Evolutionary conservation across 371 early-diverging fungal genomes (phyloP), one percentile per base, ranked within the genome.

Genomic region (Umbelopsis sp.): DNA sequence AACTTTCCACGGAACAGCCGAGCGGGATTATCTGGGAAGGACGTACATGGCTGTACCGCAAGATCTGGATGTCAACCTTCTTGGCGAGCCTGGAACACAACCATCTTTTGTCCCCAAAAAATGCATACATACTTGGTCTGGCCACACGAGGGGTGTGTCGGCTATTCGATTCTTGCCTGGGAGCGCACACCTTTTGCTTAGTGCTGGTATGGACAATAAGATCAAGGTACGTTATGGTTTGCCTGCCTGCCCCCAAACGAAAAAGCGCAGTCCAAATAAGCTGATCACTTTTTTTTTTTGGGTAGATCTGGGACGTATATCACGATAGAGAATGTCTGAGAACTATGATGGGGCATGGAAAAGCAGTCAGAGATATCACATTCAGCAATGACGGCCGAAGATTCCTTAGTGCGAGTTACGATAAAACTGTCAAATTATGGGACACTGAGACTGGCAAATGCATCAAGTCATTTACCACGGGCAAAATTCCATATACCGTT

Each of bases 371-470:
- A 22, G 97, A 97, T 73, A 89, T 97, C 51, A 86, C 87, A n/a
- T 99, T 98, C 80, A 91, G 85, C 51, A 93, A 91, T 72, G 92
- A 93, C 72, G 98, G 99, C 24, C 75, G 82, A 8, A 72, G 83
- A 50, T 98, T 99, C 72, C 70, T 99, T 48, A 93, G 92, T 74
- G 93, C 95, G 37, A 90, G 93, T 65, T 97, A 96, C 72, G 99
- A 99, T 77, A 89, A 90, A 66, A 92, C 86, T 70, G 86, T 96
- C 38, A 98, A 98, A 76, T 77, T 96, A 46, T 99, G 98, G 98
- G 99, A 99, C 76, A 97, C 97, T 0, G 97, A 97, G 72, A 98
- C 97, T 20, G 96, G 89, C 78, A 73, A 70, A 65, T 97, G 97
- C 72, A 89, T 94, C 22, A 87, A 87, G 5, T 74, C 88, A 3